Base-by-base conservation (phyloP, 2,329 filamentous ascomycete genomes). In the Alternaria rosae region DNA sequence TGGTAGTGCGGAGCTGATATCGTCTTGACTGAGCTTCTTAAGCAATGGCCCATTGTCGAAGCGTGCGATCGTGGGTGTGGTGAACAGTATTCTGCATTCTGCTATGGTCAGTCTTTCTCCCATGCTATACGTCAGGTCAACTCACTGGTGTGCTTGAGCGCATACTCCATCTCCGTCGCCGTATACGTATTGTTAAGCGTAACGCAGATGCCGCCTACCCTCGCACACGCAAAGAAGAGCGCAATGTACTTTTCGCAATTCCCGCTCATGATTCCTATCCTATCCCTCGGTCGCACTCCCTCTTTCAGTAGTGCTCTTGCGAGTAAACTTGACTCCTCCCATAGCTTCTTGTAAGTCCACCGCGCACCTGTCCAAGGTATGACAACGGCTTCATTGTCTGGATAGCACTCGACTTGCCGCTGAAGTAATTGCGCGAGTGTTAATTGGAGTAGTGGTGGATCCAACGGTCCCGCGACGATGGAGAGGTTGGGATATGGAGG, bases 141-240 rank as follows among this genome's bases (percentile, higher is more conserved):
- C 82, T 68, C 79, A 90, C 89, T 88, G 15, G 90, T 88, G 72
- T 93, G 92, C 57, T 86, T 85, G 26, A 94, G 78, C 10, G 89
- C 91, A 77, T 91, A 90, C 75, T 88, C 85, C 50, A 90, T 88
- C 79, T 94, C 91, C 1, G 85, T 87, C 3, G 89, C 85, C 1
- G 91, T 94, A 75, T 94, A 94, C 0, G 91, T 94, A 79, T 93
- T 94, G 81, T 94, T 94, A 67, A 94, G 82, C 45, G 93, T 92
- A 26, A 93, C 91, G 54, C 93, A 82, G 35, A 82, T 78, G 2
- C 80, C 79, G 3, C 81, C 81, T 12, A 83, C 68, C 48, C 79
- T 73, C 42, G 89, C 88, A 11, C 88, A 89, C 4, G 89, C 90
- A 68, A 93, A 92, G 82, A 92, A 92, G 15, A 92, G 85, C 3